phyloP scores from a whole-genome alignment of 2,329 filamentous ascomycete species.

The Lithohypha guttulata region DNA sequence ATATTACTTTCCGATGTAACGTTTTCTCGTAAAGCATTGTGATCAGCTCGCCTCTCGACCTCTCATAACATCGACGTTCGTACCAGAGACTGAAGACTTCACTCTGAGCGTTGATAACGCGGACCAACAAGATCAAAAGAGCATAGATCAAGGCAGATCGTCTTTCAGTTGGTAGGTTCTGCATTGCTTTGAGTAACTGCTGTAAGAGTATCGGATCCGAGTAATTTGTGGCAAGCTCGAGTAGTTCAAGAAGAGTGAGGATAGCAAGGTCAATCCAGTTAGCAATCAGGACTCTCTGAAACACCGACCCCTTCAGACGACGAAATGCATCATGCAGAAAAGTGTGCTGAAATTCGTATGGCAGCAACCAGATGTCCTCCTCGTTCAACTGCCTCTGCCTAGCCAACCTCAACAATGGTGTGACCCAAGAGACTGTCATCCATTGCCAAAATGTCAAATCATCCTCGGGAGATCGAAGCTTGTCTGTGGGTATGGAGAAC shows the following conservation, averaged over 20 bases:
- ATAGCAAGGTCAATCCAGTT: constrained; percentile 72
- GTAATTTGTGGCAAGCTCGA: constrained; percentile 51
- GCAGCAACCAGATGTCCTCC: constrained; percentile 70
- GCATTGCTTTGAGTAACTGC: constrained; percentile 57
- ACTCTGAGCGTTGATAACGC: constrained; percentile 53
- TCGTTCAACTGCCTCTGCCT: constrained; percentile 57
- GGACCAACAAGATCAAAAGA: constrained; percentile 47
- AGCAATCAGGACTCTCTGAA: constrained; percentile 57
- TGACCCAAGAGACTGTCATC: constrained; percentile 75
- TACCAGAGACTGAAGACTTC: constrained; percentile 68
- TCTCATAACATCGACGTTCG: constrained; percentile 70
- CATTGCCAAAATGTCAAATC: constrained; percentile 71
- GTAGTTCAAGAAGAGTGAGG: constrained; percentile 51
- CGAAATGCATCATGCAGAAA: constrained; percentile 65
- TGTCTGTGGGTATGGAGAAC: constrained; percentile 44
- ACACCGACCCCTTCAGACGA: constrained; percentile 60
- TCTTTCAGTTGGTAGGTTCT: constrained; percentile 39
- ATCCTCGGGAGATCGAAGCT: constrained; percentile 67
- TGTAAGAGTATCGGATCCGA: constrained; percentile 61
- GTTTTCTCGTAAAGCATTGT: constrained; percentile 77
- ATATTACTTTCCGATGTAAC: constrained; percentile 51
- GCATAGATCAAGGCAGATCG: constrained; percentile 56
- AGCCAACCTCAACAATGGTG: constrained; percentile 58
- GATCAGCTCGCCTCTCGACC: constrained; percentile 74
- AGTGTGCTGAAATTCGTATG: constrained; percentile 71